Base-by-base conservation (phyloP, 805 yeast species). In the Ogataea trehaloabstinens region DNA sequence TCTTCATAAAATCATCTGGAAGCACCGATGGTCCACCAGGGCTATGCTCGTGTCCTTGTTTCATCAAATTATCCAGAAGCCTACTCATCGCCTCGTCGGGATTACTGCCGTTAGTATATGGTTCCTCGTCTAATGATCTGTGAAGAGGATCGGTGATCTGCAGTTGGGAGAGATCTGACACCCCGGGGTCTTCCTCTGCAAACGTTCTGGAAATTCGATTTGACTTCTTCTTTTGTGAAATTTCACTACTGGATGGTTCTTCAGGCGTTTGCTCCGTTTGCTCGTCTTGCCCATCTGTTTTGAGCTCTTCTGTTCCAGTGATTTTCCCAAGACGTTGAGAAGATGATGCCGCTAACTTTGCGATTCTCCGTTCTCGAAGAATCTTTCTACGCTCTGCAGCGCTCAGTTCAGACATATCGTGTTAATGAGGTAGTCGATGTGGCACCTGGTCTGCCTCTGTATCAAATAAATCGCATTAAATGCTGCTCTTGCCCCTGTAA, bases 311-410 rank as follows among this genome's bases (percentile, higher is more conserved):
- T 7, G 30, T 27, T n/a, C 73, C 74, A 2, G 73, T 62, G 39
- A 73, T 73, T 40, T 68, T 71, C 45, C 72, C 76, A 51, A 82
- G 58, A 44, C 88, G 63, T 16, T 67, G 67, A 3, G 75, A 53
- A 16, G 80, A 82, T 32, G 72, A 73, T 5, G 49, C 42, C 4
- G 82, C 81, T 67, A 81, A 70, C 55, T 79, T 80, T 45, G 83
- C 80, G 31, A 76, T 80, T 53, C 88, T 70, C 54, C 84, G 71
- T 53, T 82, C 85, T 41, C 85, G 68, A 31, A 81, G 58, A 17
- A 79, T 49, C 38, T 67, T 66, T 52, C 79, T 74, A 60, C 73
- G 78, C 47, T 80, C 86, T 28, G 78, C 80, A 6, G 76, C 80
- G 24, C 70, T 60, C 20, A 74, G 21, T 24, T 61, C 68, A 35